Conservation (phyloP, 2,329 filamentous ascomycete genomes). For the Penicillium crustosum region DNA sequence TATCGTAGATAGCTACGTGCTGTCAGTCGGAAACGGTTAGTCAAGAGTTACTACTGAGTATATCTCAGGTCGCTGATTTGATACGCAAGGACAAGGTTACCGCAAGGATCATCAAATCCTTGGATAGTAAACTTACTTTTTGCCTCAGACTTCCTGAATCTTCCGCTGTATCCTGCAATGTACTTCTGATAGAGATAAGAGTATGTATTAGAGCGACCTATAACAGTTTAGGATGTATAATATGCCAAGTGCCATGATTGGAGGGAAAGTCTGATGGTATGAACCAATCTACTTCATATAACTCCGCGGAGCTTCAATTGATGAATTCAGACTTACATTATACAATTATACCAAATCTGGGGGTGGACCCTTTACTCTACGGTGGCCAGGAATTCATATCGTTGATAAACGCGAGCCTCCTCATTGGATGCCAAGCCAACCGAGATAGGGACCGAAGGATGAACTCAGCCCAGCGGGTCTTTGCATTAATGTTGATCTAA, state of each 20-base stretch:
- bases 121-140: neutral
- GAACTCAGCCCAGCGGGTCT: conserved; percentile 7
- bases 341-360: neutral
- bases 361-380: neutral
- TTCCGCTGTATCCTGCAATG: neutral
- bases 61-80: conserved; percentile 22
- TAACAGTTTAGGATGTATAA: neutral
- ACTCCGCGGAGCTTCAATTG: conserved; percentile 20
- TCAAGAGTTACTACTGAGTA: conserved; percentile 6
- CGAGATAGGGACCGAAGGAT: conserved; percentile 16
- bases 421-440: conserved; percentile 22
- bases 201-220: conserved; percentile 1
- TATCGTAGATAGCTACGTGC: neutral
- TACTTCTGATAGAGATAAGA: conserved; percentile 15
- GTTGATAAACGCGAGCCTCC: conserved; percentile 25
- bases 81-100: neutral
- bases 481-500: conserved; percentile 4
- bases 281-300: neutral
- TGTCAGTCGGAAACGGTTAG: neutral
- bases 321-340: neutral
- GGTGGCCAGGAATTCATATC: neutral
- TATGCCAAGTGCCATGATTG: neutral
- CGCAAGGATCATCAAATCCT: neutral
- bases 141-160: neutral
- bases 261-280: conserved; percentile 4